A percentile compares a stretch with the other conserved stretches of the same genome.
Conservation (phyloP, 1,284 basidiomycete species). For the Naganishia sp. region DNA sequence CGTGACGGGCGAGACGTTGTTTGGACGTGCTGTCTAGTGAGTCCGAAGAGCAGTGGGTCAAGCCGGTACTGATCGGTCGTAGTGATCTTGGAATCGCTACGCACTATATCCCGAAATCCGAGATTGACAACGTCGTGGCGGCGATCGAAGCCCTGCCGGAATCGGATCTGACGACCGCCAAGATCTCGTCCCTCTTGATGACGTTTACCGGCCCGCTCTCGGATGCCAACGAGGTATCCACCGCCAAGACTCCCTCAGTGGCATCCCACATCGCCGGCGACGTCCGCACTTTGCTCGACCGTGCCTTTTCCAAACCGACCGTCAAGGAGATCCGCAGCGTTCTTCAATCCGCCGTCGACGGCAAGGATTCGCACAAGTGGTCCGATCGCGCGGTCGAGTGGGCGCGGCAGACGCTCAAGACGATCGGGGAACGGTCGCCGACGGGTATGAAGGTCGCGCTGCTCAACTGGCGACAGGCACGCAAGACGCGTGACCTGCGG, state of each 20-base stretch:
- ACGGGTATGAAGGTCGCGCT: conserved; percentile 87
- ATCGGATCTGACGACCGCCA: conserved; percentile 38
- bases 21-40: conserved; percentile 79
- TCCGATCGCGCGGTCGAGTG: conserved; percentile 62
- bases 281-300: conserved; percentile 73
- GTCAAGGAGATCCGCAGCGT: conserved; percentile 70
- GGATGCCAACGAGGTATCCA: conserved; percentile 65
- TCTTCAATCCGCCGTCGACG: conserved; percentile 58
- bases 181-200: conserved; percentile 39
- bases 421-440: conserved; percentile 73
- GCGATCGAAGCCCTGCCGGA: conserved; percentile 47
- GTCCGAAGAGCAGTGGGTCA: conserved; percentile 45
- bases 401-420: conserved; percentile 69
- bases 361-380: conserved; percentile 49
- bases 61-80: conserved; percentile 12
- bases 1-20: conserved; percentile 75
- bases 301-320: conserved; percentile 68
- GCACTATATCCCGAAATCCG: conserved; percentile 77
- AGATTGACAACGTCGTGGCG: conserved; percentile 63
- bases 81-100: conserved; percentile 89
- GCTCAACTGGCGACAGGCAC: conserved; percentile 71
- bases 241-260: conserved; percentile 61
- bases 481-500: conserved; percentile 61
- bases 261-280: conserved; percentile 63
- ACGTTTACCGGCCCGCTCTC: conserved; percentile 47